Percentiles rank a stretch among this genome's conserved stretches.
Evolutionary conservation across 2,329 filamentous ascomycete species (phyloP).

Genomic region (Monilinia aucupariae): DNA sequence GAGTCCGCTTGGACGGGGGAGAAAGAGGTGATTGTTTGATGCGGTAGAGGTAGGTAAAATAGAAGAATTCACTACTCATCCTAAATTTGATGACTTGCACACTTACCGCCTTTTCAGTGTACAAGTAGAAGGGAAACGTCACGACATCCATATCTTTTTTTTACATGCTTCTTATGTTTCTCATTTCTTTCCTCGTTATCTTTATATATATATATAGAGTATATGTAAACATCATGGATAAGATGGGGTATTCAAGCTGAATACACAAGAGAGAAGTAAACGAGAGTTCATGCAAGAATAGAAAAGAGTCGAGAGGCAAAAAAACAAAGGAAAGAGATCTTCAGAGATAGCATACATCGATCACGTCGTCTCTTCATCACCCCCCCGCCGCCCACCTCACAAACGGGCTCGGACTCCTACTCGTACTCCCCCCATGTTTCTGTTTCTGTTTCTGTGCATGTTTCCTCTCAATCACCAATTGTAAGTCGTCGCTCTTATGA

Average conservation of each 20-base stretch:
- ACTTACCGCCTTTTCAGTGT: no score
- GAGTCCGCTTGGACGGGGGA: conserved; percentile 32
- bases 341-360: neutral
- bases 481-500: conserved; percentile 11
- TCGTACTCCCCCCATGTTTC: conserved; percentile 3
- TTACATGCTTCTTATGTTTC: no score
- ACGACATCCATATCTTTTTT: neutral
- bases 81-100: neutral
- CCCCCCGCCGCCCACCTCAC: conserved; percentile 16
- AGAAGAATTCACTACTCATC: neutral
- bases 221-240: neutral
- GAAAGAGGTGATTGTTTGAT: conserved; percentile 5
- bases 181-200: no score
- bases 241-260: conserved; percentile 6
- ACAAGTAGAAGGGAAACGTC: neutral
- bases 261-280: neutral
- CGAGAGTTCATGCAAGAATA: conserved; percentile 10
- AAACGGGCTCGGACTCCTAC: conserved; percentile 10
- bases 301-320: neutral
- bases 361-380: no score
- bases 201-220: no score
- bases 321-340: neutral
- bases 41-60: neutral
- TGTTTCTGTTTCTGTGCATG: no score
- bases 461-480: conserved; percentile 17